These are phyloP conservation scores for Ophiognomonia clavigignenti-juglandacearum DNA, from an alignment of 2,329 filamentous ascomycete genomes.

Conservation along the genomic window DNA sequence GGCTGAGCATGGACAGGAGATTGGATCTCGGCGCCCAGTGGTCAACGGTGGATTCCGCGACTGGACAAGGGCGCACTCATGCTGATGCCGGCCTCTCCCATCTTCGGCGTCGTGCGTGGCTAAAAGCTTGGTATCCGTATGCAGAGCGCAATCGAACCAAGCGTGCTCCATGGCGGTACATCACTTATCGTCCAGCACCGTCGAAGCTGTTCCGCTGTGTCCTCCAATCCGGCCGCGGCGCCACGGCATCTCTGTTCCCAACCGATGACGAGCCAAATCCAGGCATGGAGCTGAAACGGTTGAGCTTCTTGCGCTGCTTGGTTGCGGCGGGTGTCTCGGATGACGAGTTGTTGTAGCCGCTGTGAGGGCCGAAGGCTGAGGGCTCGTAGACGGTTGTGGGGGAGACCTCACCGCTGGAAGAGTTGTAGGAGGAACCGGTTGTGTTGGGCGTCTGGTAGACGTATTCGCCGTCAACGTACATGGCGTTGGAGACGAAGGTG, in stretches of 20 bases:
- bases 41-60: no score
- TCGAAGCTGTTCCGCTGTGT: conserved; percentile 26
- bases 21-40: no score
- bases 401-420: conserved; percentile 20
- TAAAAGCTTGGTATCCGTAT: no score
- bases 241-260: conserved; percentile 28
- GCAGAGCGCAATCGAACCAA: no score
- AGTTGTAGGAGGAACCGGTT: conserved; percentile 51
- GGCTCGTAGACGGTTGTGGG: conserved; percentile 25
- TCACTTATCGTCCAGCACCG: conserved; percentile 1
- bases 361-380: conserved; percentile 22
- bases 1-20: no score
- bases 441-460: conserved; percentile 65
- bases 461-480: conserved; percentile 95
- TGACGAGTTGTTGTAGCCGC: conserved; percentile 17
- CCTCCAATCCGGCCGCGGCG: conserved; percentile 35
- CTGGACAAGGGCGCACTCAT: no score
- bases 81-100: no score
- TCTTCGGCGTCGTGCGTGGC: no score
- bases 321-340: conserved; percentile 24
- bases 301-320: conserved; percentile 42
- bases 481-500: conserved; percentile 81
- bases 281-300: conserved; percentile 53
- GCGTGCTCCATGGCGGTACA: no score
- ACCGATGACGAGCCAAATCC: conserved; percentile 42